Percentiles rank a stretch among this genome's conserved stretches.
Evolutionary conservation across 768 basidiomycete species (phyloP).

Genomic region (Omphalotus guepiniiformis): DNA sequence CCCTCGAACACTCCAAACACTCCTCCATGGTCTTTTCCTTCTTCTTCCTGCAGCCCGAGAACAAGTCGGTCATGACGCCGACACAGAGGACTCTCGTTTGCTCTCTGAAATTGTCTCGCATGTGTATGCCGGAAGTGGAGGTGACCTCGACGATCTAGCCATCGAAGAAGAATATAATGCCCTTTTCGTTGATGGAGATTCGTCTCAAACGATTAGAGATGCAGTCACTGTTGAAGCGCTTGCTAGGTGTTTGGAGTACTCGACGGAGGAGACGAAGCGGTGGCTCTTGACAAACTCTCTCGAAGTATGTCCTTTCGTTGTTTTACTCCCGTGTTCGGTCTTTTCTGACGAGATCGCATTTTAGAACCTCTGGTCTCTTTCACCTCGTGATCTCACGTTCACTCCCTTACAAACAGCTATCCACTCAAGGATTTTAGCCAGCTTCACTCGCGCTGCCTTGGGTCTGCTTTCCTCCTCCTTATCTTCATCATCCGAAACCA

Average conservation of each 20-base stretch:
- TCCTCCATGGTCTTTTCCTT: slow-evolving; percentile 48
- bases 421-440: slow-evolving; percentile 42
- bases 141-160: slow-evolving; percentile 40
- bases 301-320: slow-evolving; percentile 36
- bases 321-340: neutral
- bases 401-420: slow-evolving; percentile 45
- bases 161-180: slow-evolving; percentile 51
- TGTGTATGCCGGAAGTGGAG: slow-evolving; percentile 43
- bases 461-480: slow-evolving; percentile 23
- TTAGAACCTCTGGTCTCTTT: slow-evolving; percentile 49
- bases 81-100: slow-evolving; percentile 28
- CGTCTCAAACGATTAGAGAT: slow-evolving; percentile 27
- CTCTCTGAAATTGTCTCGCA: slow-evolving; percentile 41
- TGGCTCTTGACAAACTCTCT: slow-evolving; percentile 47
- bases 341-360: slow-evolving; percentile 3
- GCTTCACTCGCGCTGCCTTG: slow-evolving; percentile 30
- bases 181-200: slow-evolving; percentile 32
- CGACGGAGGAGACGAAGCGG: slow-evolving; percentile 36
- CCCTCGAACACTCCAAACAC: slow-evolving; percentile 43
- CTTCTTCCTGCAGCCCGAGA: slow-evolving; percentile 40
- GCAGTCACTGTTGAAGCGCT: slow-evolving; percentile 43
- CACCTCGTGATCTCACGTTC: slow-evolving; percentile 23
- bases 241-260: slow-evolving; percentile 49
- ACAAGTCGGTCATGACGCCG: slow-evolving; percentile 14
- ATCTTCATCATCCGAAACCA: slow-evolving; percentile 14